Conservation (phyloP, 2,329 filamentous ascomycete genomes). For the Fusarium nelsonii region DNA sequence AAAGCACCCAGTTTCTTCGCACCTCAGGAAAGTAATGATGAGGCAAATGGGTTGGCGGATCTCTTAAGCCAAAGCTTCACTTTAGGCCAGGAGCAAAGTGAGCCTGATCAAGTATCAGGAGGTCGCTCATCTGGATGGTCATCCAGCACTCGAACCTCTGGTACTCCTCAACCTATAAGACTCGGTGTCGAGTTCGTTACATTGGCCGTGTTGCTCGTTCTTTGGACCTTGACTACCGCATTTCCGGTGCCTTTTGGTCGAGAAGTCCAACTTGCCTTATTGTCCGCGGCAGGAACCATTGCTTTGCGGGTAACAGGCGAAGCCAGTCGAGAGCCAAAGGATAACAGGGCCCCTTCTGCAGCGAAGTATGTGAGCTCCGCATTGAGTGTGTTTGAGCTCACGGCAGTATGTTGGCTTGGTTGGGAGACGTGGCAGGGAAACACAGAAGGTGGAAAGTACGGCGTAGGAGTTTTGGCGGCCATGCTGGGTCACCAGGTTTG, state of each 20-base stretch:
- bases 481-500: constrained; percentile 53
- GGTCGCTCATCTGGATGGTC: neutral
- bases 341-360: constrained; percentile 31
- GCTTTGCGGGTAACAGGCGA: constrained; percentile 51
- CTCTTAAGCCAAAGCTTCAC: constrained; percentile 60
- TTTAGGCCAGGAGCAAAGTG: constrained; percentile 51
- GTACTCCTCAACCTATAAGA: constrained; percentile 2
- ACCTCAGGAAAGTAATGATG: constrained; percentile 55
- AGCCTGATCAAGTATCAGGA: neutral
- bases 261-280: constrained; percentile 47
- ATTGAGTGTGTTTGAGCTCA: constrained; percentile 51
- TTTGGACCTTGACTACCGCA: constrained; percentile 46
- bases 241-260: constrained; percentile 43
- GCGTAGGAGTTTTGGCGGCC: constrained; percentile 46
- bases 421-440: constrained; percentile 50
- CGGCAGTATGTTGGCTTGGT: constrained; percentile 52
- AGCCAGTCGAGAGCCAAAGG: constrained; percentile 31
- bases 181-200: constrained; percentile 41
- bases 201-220: constrained; percentile 39
- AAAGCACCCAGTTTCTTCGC: constrained; percentile 73
- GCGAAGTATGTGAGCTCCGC: constrained; percentile 45
- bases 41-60: constrained; percentile 59
- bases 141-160: neutral
- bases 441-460: constrained; percentile 45
- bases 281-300: constrained; percentile 49